Base-by-base conservation (phyloP, 106 monocot species). In the Dendrobium huoshanense region DNA sequence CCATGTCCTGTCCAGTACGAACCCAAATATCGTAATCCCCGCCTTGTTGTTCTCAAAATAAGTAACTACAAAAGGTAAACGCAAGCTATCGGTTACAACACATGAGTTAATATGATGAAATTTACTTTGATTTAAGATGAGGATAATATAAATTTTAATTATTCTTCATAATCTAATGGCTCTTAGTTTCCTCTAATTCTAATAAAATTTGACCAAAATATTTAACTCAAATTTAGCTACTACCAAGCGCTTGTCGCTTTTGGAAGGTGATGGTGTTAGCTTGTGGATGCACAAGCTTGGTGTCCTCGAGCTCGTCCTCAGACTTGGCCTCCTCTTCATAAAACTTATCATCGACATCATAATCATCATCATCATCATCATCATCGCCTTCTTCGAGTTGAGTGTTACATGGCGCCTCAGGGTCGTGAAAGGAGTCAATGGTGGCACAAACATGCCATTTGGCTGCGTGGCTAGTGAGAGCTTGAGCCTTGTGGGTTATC, bases 241-340 rank as follows among this genome's bases (percentile, higher is more conserved):
- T 64, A 96, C 96, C 96, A 20, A 96, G 82, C 27, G 96, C 96
- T 80, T 96, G 96, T 79, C 96, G 88, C 81, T 96, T 96, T 37
- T 96, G 93, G 72, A 90, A 96, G 31, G 96, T 88, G 56, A 96
- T 78, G 49, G 90, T 90, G 77, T 82, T 81, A n/a, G 80, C 83
- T 31, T 78, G 81, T 19, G 90, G 88, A 10, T 78, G 80, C 29
- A 92, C 55, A 2, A 90, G 59, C 29, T 84, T 80, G 2, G 85
- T 82, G 80, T 85, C 84, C 37, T 89, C 93, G 22, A 91, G 79
- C 10, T 85, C 86, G 49, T 89, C 91, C 9, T 91, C 90, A 8
- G 84, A 79, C 4, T 68, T 72, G 37, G 65, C 75, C 16, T 86
- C 87, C 0, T 83, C 84, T 22, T 65, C 64, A 2, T 83, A 83